Base-by-base conservation (phyloP, 1,284 basidiomycete genomes). In the Ustilago hordei region DNA sequence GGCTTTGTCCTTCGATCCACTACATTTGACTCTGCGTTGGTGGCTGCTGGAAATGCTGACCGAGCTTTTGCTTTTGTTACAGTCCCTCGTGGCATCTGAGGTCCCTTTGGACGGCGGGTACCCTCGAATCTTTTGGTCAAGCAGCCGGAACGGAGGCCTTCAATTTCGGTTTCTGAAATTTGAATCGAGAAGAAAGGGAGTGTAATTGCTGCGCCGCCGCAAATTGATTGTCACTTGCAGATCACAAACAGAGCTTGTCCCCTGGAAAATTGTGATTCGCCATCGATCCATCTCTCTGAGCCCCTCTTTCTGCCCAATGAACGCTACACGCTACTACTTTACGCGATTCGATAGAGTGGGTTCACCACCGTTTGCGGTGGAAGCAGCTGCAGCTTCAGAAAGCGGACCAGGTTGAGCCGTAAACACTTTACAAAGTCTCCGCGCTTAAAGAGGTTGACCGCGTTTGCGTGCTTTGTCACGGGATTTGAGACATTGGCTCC, bases 241-340 rank as follows among this genome's bases (percentile, higher is more conserved):
- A 55, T 61, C 60, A 28, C 3, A 62, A 55, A 55, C 60, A 62
- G 39, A 17, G 23, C 23, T 4, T 15, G 60, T 55, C 34, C 60
- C 60, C 60, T 62, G 43, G 43, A 62, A 62, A 23, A 55, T 48
- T 31, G 47, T 47, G 39, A 32, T 48, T 45, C 41, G 56, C 45
- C 13, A 8, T 8, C 5, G 32, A 28, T 28, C 12, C 23, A 39
- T 15, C 19, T 8, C 28, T 17, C 39, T 55, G 2, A 23, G 2
- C 36, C 34, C 19, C 23, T 35, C 19, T 36, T n/a, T 36, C 15
- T 55, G 54, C n/a, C 35, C 48, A 50, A 28, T 2, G 23, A 28
- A 28, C 3, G 9, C 23, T 38, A 31, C 54, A 38, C 38, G 54
- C 13, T 19, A 4, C 36, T 41, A 55, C 35, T 55, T 55, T 45